Percentiles rank a stretch among this genome's conserved stretches.
Evolutionary conservation across 345 rosid species (phyloP).

Genomic region (thale cress (Arabidopsis thaliana)): TAIR10.1 NC_003070.9:27836001-27836500

Average conservation of each 20-base stretch:
- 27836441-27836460: not conserved
- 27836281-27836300: conserved; percentile 52
- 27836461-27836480: not conserved
- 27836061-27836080: conserved; percentile 30
- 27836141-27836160: conserved; percentile 49
- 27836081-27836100: conserved; percentile 47
- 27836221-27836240: conserved; percentile 57
- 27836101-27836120: conserved; percentile 50
- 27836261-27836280: conserved; percentile 46
- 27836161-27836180: conserved; percentile 42
- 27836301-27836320: conserved; percentile 43
- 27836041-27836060: not conserved
- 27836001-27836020: not conserved
- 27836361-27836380: not conserved
- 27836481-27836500: not conserved
- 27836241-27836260: conserved; percentile 50
- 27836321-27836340: conserved; percentile 47
- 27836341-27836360: conserved; percentile 18
- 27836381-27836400: not conserved
- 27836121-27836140: conserved; percentile 51
- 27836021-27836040: not conserved
- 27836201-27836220: conserved; percentile 48
- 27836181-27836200: conserved; percentile 48
- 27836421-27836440: not conserved
- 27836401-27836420: not conserved